Evolutionary conservation across 176 grass and related monocot species (phyloP).

Genomic region (Aegilops umbellulata): DNA sequence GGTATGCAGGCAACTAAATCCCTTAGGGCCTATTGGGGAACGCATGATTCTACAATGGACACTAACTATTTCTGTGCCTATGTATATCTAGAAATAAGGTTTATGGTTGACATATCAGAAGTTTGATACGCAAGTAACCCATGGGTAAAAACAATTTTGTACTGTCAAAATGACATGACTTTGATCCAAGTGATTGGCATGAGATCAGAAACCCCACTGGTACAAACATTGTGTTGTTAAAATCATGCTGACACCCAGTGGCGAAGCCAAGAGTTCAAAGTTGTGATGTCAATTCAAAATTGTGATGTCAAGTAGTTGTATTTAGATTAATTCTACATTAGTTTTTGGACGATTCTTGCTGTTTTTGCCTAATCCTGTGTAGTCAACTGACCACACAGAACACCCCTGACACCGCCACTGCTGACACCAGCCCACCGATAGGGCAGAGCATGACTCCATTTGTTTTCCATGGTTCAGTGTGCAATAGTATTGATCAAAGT

Average conservation of each 20-base stretch:
- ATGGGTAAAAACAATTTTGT: not conserved
- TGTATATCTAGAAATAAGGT: not conserved
- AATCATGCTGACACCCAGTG: too few species aligned
- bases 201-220: not conserved
- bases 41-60: not conserved
- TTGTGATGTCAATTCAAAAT: too few species aligned
- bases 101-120: not conserved
- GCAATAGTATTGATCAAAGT: not conserved
- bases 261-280: too few species aligned
- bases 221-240: not conserved
- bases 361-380: too few species aligned
- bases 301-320: too few species aligned
- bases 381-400: too few species aligned
- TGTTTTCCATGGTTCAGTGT: not conserved
- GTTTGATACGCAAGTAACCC: not conserved
- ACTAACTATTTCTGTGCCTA: not conserved
- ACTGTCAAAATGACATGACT: not conserved
- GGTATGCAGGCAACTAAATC: not conserved
- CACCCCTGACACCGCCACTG: too few species aligned
- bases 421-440: not conserved
- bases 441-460: not conserved
- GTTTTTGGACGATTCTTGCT: too few species aligned
- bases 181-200: not conserved
- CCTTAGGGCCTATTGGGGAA: too few species aligned
- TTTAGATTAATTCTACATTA: too few species aligned